phyloP scores from a whole-genome alignment of 345 rosid genomes.

The Acer saccharum region DNA sequence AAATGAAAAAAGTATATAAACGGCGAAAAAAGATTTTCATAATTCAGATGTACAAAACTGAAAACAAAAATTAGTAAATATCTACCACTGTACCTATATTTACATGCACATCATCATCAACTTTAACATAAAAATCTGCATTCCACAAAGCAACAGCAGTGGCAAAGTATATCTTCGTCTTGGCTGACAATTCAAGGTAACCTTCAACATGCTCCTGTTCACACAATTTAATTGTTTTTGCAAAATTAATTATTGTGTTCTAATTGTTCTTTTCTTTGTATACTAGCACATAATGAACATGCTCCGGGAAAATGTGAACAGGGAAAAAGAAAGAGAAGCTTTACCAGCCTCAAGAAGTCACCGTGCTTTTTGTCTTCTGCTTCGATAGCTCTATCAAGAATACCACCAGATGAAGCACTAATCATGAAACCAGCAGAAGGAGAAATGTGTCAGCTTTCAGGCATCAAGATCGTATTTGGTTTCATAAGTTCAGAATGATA shows the following conservation, averaged over 20 bases:
- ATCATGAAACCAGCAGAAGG: constrained; percentile 12
- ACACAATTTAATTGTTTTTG: constrained; percentile 5
- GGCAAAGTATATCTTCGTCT: constrained; percentile 84
- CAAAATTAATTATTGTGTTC: not conserved
- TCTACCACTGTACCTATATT: constrained; percentile 67
- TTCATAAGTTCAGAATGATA: constrained; percentile 4
- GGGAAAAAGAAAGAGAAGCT: constrained; percentile 12
- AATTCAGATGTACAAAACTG: not conserved
- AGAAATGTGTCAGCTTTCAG: constrained; percentile 14
- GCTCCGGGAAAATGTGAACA: not conserved
- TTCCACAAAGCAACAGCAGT: constrained; percentile 92
- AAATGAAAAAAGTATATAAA: not conserved
- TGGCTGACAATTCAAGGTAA: constrained; percentile 94
- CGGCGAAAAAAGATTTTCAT: not conserved
- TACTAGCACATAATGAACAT: not conserved
- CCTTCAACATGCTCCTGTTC: constrained; percentile 96
- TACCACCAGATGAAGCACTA: constrained; percentile 94
- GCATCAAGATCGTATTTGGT: not conserved
- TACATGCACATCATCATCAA: constrained; percentile 97
- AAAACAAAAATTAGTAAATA: constrained; percentile 11
- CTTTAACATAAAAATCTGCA: constrained; percentile 97
- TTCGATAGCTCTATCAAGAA: constrained; percentile 92
- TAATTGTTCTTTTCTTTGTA: not conserved
- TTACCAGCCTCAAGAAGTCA: constrained; percentile 94
- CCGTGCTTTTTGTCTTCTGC: constrained; percentile 96